Conservation (phyloP, 129 eudicot species). For the Flaveria ramosissima region DNA sequence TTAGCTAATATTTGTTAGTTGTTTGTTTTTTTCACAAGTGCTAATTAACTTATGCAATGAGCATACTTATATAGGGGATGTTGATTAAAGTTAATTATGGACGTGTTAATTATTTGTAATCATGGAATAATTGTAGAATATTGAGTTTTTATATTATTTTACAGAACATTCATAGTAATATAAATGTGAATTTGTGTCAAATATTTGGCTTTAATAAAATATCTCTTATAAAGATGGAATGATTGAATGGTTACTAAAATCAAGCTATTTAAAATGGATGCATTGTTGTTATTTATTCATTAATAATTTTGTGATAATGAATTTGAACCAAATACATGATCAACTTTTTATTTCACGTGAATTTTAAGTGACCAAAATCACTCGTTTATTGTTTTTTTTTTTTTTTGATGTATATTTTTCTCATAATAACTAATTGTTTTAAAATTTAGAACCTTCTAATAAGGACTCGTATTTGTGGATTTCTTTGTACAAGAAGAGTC, state of each 20-base stretch:
- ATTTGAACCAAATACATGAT: no score
- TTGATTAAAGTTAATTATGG: neutral
- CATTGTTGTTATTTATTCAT: neutral
- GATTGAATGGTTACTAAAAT: no score
- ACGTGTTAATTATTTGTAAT: neutral
- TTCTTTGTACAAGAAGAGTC: neutral
- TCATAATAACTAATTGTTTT: neutral
- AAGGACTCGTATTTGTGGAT: neutral
- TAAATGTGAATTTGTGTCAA: no score
- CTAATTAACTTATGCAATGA: neutral
- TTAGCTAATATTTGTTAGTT: neutral
- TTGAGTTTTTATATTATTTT: neutral
- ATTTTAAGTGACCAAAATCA: no score
- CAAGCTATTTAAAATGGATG: no score
- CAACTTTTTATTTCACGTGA: no score
- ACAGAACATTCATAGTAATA: neutral
- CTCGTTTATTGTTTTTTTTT: neutral
- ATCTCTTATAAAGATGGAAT: no score
- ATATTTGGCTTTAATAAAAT: no score
- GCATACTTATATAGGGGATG: neutral
- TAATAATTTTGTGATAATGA: no score
- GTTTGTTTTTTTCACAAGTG: neutral
- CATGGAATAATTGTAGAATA: neutral
- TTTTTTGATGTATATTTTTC: neutral
- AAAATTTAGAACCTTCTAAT: neutral